Evolutionary conservation across 495 filamentous ascomycete species (phyloP), one percentile per base, ranked within the genome.

Genomic region (Hypoxylon perforatum): DNA sequence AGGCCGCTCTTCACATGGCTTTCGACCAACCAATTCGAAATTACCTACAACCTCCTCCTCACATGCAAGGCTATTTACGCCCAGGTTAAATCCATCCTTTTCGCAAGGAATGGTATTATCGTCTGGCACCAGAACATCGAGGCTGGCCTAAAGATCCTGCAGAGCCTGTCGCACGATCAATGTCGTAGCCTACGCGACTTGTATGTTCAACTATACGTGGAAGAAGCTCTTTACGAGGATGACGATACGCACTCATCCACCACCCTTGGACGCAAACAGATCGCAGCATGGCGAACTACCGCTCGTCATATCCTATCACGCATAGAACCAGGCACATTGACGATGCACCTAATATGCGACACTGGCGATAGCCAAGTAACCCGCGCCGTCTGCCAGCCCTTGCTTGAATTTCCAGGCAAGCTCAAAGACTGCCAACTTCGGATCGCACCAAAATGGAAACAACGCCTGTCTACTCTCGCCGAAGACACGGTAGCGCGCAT

Each of bases 381-480:
- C 17, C 36, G 12, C 15, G 35, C 51, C 36, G 21, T 54, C 17
- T 28, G 17, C 8, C 35, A 54, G 23, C 51, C 51, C 4, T 42
- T 54, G 19, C 17, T 22, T 1, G 51, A 54, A 1, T 41, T 54
- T 35, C 36, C 51, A 41, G 51, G 51, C 36, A 28, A 23, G 19
- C 36, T 54, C 2, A 42, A 42, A 42, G 36, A 54, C 21, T 54
- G 51, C 36, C 35, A 54, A 11, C 35, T 54, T 42, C 51, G 21
- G 28, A 19, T 54, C 21, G 4, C 10, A 15, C 23, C 19, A 12
- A 54, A 23, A 19, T 10, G 18, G 12, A 1, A 42, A n/a, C 8
- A 35, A 35, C 22, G 33, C n/a, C 28, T 57, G 23, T 36, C 39
- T 15, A 9, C 25, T 10, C 23, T 46, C 14, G 53, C 53, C 10